Base-by-base conservation (phyloP, 441 rosid species). In the Capsella rubella region DNA sequence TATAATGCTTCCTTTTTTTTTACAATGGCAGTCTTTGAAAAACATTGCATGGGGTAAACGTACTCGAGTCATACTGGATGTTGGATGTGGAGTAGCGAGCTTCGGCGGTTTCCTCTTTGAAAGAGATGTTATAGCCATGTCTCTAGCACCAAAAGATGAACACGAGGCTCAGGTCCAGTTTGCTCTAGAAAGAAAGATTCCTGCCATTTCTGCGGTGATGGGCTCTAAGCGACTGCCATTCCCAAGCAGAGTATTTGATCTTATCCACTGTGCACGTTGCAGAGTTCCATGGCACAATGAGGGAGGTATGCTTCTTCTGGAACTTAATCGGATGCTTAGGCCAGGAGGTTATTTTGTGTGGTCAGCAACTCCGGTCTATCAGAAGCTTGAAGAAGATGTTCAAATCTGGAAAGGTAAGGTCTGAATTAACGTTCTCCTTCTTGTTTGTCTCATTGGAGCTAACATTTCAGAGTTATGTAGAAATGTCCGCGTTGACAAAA, bases 311-410 rank as follows among this genome's bases (percentile, higher is more conserved):
- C 89, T 92, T 66, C 92, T 95, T 69, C 72, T 92, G 29, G 99
- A 95, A 81, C 80, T 95, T 76, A 92, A 95, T 54, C 84, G 99
- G 27, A 84, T 92, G 64, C 85, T 95, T 49, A 74, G 98, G 16
- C 96, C 98, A 0, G 98, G 98, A 45, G 99, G 99, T 55, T 88
- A 86, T 62, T 95, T 95, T 75, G 87, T 89, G 8, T 95, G 99
- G 98, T 92, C 99, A 43, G 97, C 98, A 28, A 92, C 99, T 58
- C 99, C 99, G 7, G 98, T 92, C 9, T 91, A 95, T 78, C 97
- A 86, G 63, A 92, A 81, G 80, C 85, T 83, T 51, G 56, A 78
- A 78, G 96, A 90, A 81, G 97, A 95, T 81, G 85, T 83, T 8
- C 79, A 81, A 74, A 95, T 92, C 64, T 95, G 99, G 99, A 72